These are phyloP conservation scores for Colletotrichum eremochloae DNA, from an alignment of 2,329 filamentous ascomycete species.

Conservation along the genomic window DNA sequence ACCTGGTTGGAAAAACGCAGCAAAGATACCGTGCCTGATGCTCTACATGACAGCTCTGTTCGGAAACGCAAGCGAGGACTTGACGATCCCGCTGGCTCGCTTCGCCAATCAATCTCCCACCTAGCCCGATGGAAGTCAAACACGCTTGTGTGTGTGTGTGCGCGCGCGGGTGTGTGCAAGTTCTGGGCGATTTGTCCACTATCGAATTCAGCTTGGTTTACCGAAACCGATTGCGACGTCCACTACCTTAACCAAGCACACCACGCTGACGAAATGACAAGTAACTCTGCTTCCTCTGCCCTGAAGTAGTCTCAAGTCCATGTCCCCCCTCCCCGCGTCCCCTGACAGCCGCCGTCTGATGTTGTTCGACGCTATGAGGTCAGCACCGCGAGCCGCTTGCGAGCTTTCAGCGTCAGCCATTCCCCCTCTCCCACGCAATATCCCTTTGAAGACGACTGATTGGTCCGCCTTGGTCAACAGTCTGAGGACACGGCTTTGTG, in stretches of 20 bases:
- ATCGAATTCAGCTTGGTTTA: background rate
- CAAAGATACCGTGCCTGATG: no score
- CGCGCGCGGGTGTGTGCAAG: background rate
- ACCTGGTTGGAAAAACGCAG: no score
- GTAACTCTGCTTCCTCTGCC: background rate
- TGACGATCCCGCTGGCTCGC: background rate
- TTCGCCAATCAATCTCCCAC: background rate
- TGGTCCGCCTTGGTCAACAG: background rate
- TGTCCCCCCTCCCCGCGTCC: slow-evolving; percentile 9
- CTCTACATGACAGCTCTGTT: background rate
- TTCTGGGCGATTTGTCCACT: background rate
- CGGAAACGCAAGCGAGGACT: background rate
- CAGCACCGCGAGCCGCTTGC: slow-evolving; percentile 14
- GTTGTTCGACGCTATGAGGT: slow-evolving; percentile 33
- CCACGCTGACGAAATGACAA: background rate
- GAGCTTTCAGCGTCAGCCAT: slow-evolving; percentile 16
- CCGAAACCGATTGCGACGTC: slow-evolving; percentile 10
- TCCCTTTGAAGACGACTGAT: background rate
- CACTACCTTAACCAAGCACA: background rate
- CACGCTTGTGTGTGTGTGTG: background rate
- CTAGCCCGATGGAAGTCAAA: background rate
- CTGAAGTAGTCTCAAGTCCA: slow-evolving; percentile 20
- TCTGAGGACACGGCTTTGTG: slow-evolving; percentile 3
- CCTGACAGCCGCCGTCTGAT: slow-evolving; percentile 42
- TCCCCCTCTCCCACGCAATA: slow-evolving; percentile 28